Evolutionary conservation across 345 rosid genomes (phyloP).

Genomic region (Eucalyptus paniculata): DNA sequence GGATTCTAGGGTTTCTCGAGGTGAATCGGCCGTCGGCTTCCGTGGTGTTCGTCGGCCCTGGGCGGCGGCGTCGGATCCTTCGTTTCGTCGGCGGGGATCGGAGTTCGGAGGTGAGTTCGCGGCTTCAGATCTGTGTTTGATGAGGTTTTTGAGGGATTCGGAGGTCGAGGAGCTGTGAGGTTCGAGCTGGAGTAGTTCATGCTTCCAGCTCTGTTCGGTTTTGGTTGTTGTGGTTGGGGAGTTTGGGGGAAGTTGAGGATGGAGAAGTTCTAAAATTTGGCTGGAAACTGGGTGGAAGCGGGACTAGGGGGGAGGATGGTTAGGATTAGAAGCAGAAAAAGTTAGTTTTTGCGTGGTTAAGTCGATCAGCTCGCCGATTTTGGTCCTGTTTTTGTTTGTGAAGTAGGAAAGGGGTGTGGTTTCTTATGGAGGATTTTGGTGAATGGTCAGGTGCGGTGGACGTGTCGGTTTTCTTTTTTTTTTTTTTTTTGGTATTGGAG

Average conservation of each 20-base stretch:
- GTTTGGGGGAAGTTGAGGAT: neutral
- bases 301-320: neutral
- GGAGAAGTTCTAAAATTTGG: neutral
- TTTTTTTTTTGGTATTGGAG: neutral
- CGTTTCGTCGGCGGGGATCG: neutral
- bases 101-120: neutral
- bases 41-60: neutral
- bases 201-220: neutral
- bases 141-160: neutral
- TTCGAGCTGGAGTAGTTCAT: neutral
- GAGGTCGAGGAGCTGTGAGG: neutral
- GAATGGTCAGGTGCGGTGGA: neutral
- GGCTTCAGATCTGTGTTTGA: neutral
- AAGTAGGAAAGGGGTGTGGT: neutral
- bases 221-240: neutral
- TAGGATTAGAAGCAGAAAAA: neutral
- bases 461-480: neutral
- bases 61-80: neutral
- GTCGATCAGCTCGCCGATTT: neutral
- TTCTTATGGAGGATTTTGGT: neutral
- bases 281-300: neutral
- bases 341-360: neutral
- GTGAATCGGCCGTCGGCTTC: neutral
- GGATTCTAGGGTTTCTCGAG: neutral
- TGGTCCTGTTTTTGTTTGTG: neutral